Conservation (phyloP, 768 basidiomycete species). For the Pisolithus microcarpus region DNA sequence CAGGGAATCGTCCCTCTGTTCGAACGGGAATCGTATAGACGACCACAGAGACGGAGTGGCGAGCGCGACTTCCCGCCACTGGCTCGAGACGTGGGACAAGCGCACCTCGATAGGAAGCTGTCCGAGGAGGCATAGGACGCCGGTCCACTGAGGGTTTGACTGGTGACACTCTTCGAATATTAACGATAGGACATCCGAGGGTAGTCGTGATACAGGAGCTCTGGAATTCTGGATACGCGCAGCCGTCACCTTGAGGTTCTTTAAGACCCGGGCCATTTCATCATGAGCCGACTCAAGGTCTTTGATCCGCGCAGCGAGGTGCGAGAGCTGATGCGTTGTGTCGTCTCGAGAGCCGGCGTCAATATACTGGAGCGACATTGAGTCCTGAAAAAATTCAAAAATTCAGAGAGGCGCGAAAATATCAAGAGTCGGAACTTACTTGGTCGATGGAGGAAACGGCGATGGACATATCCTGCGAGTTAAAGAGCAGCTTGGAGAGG, state of each 20-base stretch:
- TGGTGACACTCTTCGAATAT: conserved; percentile 27
- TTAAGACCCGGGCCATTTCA: conserved; percentile 19
- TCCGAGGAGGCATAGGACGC: conserved; percentile 26
- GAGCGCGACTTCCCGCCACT: conserved; percentile 31
- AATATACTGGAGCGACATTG: conserved; percentile 23
- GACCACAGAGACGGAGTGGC: conserved; percentile 30
- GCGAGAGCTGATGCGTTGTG: conserved; percentile 18
- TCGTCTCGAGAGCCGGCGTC: conserved; percentile 8
- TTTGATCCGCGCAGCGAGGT: conserved; percentile 19
- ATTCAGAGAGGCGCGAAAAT: neutral
- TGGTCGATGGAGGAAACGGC: conserved; percentile 14
- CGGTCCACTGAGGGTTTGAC: conserved; percentile 25
- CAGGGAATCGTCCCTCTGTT: conserved; percentile 23
- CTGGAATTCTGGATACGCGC: conserved; percentile 27
- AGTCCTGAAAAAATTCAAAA: conserved; percentile 4
- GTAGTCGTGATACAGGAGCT: conserved; percentile 24
- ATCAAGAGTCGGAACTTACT: conserved; percentile 12
- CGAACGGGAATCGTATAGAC: conserved; percentile 25
- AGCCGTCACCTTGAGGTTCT: conserved; percentile 22
- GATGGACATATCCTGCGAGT: conserved; percentile 13
- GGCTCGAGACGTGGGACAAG: conserved; percentile 27
- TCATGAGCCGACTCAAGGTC: conserved; percentile 25
- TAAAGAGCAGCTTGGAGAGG: conserved; percentile 19
- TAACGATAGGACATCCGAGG: conserved; percentile 25
- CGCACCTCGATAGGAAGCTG: conserved; percentile 28